A percentile compares a stretch with the other conserved stretches of the same genome.
These are phyloP conservation scores for Rhizomucor pusillus DNA, from an alignment of 371 early-diverging fungal genomes.

Conservation along the genomic window DNA sequence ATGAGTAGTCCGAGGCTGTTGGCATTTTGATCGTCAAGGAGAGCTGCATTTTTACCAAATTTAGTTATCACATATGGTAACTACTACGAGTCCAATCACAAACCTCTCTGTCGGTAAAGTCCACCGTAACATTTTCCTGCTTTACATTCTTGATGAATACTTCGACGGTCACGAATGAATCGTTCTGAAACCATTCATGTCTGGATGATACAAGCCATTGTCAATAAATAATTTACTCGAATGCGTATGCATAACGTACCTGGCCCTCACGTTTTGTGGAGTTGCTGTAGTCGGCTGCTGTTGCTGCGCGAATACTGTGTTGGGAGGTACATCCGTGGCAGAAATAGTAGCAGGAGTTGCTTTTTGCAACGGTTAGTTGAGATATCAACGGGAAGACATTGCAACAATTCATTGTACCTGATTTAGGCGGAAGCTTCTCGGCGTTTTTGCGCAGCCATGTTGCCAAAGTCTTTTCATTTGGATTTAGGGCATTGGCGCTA, in stretches of 20 bases:
- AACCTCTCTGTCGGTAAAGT: constrained; percentile 59
- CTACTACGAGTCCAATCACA: constrained; percentile 8
- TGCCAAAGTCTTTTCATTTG: constrained; percentile 50
- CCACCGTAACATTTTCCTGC: constrained; percentile 63
- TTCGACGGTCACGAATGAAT: constrained; percentile 79
- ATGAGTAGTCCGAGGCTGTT: constrained; percentile 72
- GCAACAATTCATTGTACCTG: too few species aligned
- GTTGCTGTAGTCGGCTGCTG: constrained; percentile 3
- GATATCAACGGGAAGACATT: too few species aligned
- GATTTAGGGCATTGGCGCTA: constrained; percentile 48
- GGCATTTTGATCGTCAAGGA: constrained; percentile 78
- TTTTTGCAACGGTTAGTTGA: too few species aligned
- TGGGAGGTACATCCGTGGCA: too few species aligned
- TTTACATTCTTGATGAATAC: constrained; percentile 89
- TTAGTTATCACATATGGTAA: neutral
- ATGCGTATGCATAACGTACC: constrained; percentile 4
- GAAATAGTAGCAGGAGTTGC: neutral
- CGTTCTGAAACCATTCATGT: constrained; percentile 98
- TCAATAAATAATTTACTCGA: neutral
- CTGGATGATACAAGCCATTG: constrained; percentile 33
- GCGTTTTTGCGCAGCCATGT: constrained; percentile 58
- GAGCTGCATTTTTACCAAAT: constrained; percentile 34
- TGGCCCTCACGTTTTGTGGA: constrained; percentile 15
- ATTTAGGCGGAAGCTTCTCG: constrained; percentile 32
- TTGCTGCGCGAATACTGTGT: constrained; percentile 3